These are phyloP conservation scores for Talaromyces pinophilus DNA, from an alignment of 2,329 filamentous ascomycete genomes.

Conservation along the genomic window DNA sequence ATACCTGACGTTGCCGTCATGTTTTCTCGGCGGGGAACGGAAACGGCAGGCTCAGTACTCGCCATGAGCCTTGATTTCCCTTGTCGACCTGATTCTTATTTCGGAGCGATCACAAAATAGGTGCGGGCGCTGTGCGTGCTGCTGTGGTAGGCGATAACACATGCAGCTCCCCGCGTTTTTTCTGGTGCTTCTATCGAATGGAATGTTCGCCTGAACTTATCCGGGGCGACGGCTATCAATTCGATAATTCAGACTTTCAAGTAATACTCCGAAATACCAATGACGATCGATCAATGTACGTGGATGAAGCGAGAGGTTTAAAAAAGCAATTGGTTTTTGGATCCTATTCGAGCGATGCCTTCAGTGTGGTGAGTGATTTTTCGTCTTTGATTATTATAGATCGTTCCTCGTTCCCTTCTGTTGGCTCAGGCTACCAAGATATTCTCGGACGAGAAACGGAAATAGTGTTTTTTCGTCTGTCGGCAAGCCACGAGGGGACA, in stretches of 20 bases:
- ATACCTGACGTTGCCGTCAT: conserved; percentile 23
- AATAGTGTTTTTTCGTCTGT: not conserved
- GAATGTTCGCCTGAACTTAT: conserved; percentile 16
- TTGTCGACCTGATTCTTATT: not conserved
- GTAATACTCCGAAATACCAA: conserved; percentile 17
- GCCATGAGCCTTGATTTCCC: conserved; percentile 10
- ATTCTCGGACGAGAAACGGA: not conserved
- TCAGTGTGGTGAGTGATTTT: not conserved
- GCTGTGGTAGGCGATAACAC: not conserved
- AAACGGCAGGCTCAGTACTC: conserved; percentile 23
- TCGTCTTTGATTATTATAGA: not conserved
- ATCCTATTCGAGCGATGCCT: not conserved
- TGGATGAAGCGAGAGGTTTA: not conserved
- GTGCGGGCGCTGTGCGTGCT: not conserved
- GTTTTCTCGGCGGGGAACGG: conserved; percentile 23
- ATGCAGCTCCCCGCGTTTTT: conserved; percentile 6
- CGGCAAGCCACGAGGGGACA: not conserved
- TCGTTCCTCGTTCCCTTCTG: not conserved
- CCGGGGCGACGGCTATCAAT: conserved; percentile 2
- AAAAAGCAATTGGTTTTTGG: not conserved
- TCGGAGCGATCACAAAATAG: conserved; percentile 12
- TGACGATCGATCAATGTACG: conserved; percentile 1
- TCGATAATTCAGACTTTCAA: not conserved
- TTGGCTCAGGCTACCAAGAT: not conserved
- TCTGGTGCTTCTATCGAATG: conserved; percentile 6